Percentiles rank a stretch among this genome's conserved stretches.
Evolutionary conservation across 139 green algal species (phyloP).

Genomic region (Chlamydomonas incerta): DNA sequence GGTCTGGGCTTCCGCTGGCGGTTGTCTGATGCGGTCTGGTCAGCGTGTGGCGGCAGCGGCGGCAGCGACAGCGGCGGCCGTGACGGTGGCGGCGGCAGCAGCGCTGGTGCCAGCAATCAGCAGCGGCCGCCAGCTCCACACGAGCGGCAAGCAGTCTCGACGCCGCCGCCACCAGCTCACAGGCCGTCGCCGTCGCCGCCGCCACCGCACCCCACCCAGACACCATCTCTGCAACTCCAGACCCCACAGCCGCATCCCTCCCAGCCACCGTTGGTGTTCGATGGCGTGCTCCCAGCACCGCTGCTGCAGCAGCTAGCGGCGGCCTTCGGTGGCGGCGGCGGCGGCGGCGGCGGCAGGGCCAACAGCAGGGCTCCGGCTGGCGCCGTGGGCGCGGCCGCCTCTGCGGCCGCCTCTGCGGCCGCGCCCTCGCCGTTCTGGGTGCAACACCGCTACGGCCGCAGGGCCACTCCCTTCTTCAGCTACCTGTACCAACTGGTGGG

Average conservation of each 20-base stretch:
- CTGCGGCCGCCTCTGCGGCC: no score
- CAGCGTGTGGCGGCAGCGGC: background rate
- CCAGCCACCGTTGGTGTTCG: background rate
- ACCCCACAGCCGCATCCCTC: no score
- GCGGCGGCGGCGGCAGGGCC: no score
- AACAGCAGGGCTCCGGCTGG: no score
- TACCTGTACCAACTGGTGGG: constrained; percentile 44
- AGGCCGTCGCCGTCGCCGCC: background rate
- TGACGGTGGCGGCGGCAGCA: background rate
- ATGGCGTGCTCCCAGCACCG: background rate
- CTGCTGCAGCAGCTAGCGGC: constrained; percentile 14
- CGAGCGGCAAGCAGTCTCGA: no score
- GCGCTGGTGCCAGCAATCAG: background rate
- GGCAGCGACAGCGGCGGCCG: background rate
- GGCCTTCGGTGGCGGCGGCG: constrained; percentile 15
- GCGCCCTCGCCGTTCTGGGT: constrained; percentile 39
- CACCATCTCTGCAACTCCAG: no score
- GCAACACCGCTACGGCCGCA: constrained; percentile 39
- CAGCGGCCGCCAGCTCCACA: no score
- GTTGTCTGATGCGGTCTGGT: constrained; percentile 37
- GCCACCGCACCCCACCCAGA: no score
- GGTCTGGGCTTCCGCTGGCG: constrained; percentile 29
- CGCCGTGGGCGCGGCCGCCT: no score
- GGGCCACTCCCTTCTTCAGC: constrained; percentile 52
- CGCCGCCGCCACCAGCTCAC: background rate